Percentiles rank a stretch among this genome's conserved stretches.
Conservation (phyloP, 805 yeast genomes). For the Candida pseudofarinosa region DNA sequence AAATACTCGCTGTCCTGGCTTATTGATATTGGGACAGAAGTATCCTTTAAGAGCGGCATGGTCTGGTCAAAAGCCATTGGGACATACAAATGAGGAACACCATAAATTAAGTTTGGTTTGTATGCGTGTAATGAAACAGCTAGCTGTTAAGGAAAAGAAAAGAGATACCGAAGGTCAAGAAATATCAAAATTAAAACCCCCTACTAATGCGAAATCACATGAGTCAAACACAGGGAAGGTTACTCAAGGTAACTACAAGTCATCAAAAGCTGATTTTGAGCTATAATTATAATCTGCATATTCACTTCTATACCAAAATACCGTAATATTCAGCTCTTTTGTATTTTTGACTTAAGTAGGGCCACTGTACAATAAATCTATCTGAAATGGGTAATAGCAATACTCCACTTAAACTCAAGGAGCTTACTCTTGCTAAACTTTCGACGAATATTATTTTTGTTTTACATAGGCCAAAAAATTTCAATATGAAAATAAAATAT, state of each 20-base stretch:
- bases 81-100: conserved; percentile 41
- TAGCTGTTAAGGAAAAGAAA: conserved; percentile 39
- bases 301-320: conserved; percentile 23
- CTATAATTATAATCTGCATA: conserved; percentile 4
- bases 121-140: conserved; percentile 48
- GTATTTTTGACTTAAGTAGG: conserved; percentile 46
- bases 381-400: conserved; percentile 68
- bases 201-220: neutral
- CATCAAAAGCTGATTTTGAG: conserved; percentile 13
- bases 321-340: conserved; percentile 73
- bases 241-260: conserved; percentile 6
- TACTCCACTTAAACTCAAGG: conserved; percentile 72
- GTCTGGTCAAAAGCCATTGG: conserved; percentile 47
- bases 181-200: neutral
- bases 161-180: neutral
- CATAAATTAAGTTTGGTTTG: conserved; percentile 48
- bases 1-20: conserved; percentile 27
- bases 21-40: conserved; percentile 25
- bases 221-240: neutral
- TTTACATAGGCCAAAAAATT: conserved; percentile 40
- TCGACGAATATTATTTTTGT: conserved; percentile 77
- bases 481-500: conserved; percentile 48
- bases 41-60: conserved; percentile 52
- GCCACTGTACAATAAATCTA: conserved; percentile 90
- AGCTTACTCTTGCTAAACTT: conserved; percentile 76